Evolutionary conservation across 2,329 filamentous ascomycete genomes (phyloP).

Genomic region (Xylaria polymorpha): DNA sequence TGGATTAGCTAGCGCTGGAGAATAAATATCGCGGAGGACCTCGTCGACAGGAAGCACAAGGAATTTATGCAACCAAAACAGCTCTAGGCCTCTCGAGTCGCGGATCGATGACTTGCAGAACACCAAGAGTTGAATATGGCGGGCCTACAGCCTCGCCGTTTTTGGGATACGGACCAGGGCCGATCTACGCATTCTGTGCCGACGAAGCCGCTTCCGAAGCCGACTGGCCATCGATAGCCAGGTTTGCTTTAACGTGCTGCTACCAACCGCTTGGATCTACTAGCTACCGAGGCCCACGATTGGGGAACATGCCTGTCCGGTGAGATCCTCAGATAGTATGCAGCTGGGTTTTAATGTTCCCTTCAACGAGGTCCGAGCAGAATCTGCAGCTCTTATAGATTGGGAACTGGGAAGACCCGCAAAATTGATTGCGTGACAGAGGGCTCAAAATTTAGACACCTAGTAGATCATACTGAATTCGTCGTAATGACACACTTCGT

Average conservation of each 20-base stretch:
- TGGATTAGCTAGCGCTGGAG: constrained; percentile 2
- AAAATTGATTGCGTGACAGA: constrained; percentile 7
- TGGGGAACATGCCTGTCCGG: neutral
- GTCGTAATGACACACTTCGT: constrained; percentile 9
- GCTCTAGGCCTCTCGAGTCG: neutral
- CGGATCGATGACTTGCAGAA: neutral
- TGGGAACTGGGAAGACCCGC: neutral
- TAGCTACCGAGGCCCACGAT: neutral
- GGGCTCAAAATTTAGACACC: neutral
- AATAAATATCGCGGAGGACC: neutral
- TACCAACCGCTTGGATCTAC: neutral
- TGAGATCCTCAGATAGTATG: neutral
- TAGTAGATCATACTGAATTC: neutral
- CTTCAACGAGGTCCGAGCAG: neutral
- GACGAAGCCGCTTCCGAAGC: constrained; percentile 14
- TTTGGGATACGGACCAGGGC: neutral
- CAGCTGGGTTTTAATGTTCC: neutral
- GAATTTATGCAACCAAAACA: constrained; percentile 5
- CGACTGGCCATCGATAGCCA: constrained; percentile 6
- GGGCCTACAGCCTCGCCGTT: neutral
- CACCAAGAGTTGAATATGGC: neutral
- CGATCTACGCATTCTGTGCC: neutral
- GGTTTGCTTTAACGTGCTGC: neutral
- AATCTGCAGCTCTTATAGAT: neutral
- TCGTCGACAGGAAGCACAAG: constrained; percentile 7